phyloP scores from a whole-genome alignment of 495 filamentous ascomycete species.

The Rhypophila decipiens region DNA sequence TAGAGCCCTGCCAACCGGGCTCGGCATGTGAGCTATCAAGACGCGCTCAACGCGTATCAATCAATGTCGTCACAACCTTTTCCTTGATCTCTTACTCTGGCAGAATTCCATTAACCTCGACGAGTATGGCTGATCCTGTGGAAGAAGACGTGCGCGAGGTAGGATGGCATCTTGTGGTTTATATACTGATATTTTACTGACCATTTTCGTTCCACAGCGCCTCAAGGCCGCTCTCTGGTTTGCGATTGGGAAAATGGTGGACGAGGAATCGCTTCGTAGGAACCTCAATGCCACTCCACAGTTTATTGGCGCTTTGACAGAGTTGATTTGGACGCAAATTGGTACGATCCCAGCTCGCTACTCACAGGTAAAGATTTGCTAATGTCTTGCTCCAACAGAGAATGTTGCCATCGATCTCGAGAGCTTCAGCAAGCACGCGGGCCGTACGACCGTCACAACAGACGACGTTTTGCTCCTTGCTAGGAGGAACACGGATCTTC shows the following conservation, averaged over 20 bases:
- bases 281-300: constrained; percentile 87
- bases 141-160: constrained; percentile 29
- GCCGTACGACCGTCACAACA: constrained; percentile 69
- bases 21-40: not conserved
- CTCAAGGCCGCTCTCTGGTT: constrained; percentile 95
- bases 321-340: constrained; percentile 87
- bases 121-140: constrained; percentile 19
- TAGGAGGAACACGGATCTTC: constrained; percentile 77
- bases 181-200: not conserved
- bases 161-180: not conserved
- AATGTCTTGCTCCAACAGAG: constrained; percentile 39
- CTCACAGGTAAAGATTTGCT: not conserved
- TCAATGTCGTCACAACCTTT: too few species aligned
- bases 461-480: constrained; percentile 85
- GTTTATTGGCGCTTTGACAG: constrained; percentile 87
- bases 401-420: constrained; percentile 71
- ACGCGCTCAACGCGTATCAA: constrained; percentile 12
- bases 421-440: constrained; percentile 82
- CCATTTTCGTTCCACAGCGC: constrained; percentile 44
- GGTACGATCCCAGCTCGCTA: constrained; percentile 42
- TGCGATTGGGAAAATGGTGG: constrained; percentile 80
- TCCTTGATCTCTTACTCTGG: too few species aligned
- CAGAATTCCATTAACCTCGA: not conserved
- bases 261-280: constrained; percentile 70
- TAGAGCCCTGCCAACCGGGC: too few species aligned